phyloP scores from a whole-genome alignment of 495 filamentous ascomycete genomes.

The Hypoxylon subgilvum region DNA sequence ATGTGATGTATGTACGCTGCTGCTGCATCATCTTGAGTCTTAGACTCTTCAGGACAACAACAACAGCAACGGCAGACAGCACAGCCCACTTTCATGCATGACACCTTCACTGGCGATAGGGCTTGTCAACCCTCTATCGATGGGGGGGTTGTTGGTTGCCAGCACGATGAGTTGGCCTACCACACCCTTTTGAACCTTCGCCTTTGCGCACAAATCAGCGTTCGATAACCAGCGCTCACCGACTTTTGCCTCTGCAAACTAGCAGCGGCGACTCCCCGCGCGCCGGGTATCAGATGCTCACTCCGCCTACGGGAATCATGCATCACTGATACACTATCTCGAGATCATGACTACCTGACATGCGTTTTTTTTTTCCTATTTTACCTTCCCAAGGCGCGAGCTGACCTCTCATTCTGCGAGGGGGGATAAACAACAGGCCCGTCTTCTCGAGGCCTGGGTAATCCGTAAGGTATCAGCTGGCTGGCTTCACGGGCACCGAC shows the following conservation, averaged over 20 bases:
- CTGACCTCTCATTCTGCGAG: conserved; percentile 5
- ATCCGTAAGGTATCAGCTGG: neutral
- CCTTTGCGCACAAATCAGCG: conserved; percentile 36
- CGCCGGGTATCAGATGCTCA: conserved; percentile 38
- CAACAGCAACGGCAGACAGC: conserved; percentile 3
- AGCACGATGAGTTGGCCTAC: conserved; percentile 42
- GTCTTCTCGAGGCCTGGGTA: neutral
- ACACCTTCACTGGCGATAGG: conserved; percentile 37
- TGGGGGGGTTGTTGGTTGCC: conserved; percentile 10
- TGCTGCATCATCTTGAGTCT: conserved; percentile 20
- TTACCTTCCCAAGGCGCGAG: neutral
- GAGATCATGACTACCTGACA: conserved; percentile 28
- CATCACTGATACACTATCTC: conserved; percentile 14
- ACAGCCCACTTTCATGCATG: conserved; percentile 35
- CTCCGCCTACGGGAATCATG: conserved; percentile 1
- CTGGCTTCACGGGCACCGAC: conserved; percentile 12
- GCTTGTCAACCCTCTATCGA: conserved; percentile 36
- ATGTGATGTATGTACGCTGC: conserved; percentile 15
- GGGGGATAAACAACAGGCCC: conserved; percentile 5
- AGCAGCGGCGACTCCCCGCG: conserved; percentile 29
- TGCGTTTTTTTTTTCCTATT: conserved; percentile 1
- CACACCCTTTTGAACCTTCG: conserved; percentile 33
- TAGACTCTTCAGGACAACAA: conserved; percentile 33
- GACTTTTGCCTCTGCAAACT: conserved; percentile 32
- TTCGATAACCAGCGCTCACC: conserved; percentile 27